phyloP scores from a whole-genome alignment of 73 alveolate genomes.

The Paramecium tetraurelia region DNA sequence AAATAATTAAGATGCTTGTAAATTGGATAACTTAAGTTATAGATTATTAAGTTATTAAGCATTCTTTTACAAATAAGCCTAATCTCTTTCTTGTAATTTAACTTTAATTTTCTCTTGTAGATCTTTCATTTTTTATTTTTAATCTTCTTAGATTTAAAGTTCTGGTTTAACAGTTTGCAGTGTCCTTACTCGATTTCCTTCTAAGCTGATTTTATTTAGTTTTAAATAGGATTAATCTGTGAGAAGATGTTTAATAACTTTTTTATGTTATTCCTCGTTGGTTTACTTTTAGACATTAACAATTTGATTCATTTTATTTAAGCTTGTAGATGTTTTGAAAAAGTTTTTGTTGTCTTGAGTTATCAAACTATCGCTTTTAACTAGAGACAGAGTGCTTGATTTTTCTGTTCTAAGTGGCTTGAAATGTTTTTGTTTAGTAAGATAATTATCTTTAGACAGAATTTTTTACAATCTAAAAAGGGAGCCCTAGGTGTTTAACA shows the following conservation, averaged over 20 bases:
- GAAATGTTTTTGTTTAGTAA: not conserved
- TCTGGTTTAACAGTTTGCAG: not conserved
- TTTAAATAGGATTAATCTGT: not conserved
- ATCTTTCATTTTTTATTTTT: not conserved
- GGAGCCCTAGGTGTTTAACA: not conserved
- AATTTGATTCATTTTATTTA: not conserved
- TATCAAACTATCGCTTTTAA: not conserved
- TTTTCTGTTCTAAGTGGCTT: not conserved
- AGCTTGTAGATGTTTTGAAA: not conserved
- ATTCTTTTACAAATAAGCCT: not conserved
- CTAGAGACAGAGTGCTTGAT: not conserved
- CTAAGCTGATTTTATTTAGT: not conserved
- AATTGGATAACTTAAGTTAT: not conserved
- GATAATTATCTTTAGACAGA: not conserved
- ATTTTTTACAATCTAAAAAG: not conserved
- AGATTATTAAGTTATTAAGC: not conserved
- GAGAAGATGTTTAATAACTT: not conserved
- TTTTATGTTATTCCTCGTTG: not conserved
- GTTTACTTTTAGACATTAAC: not conserved
- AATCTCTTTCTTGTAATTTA: not conserved
- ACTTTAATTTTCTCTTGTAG: not conserved
- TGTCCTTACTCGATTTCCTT: not conserved
- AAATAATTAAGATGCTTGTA: not conserved
- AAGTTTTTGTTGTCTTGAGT: not conserved
- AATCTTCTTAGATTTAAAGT: not conserved